Percentiles rank a stretch among this genome's conserved stretches.
These are phyloP conservation scores for Lentinula edodes DNA, from an alignment of 768 basidiomycete species.

Conservation along the genomic window DNA sequence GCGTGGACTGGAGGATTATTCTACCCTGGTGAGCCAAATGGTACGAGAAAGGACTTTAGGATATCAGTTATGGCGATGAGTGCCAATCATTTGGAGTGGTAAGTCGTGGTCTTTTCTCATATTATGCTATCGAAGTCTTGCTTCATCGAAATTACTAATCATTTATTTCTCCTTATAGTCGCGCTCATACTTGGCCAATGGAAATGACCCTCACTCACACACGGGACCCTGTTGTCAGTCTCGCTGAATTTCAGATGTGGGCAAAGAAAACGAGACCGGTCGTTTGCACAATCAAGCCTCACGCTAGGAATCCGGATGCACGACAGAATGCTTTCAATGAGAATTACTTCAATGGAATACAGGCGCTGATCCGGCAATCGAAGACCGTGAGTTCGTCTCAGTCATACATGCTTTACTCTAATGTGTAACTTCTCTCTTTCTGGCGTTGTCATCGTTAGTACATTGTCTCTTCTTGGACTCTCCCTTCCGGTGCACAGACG, in stretches of 20 bases:
- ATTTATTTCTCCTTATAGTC: not conserved
- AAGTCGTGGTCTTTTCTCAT: not conserved
- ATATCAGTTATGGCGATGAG: not conserved
- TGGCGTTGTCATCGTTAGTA: not conserved
- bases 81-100: not conserved
- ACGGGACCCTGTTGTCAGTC: not conserved
- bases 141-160: no score
- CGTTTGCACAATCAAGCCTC: conserved; percentile 2
- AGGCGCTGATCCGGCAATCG: not conserved
- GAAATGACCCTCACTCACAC: not conserved
- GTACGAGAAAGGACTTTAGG: not conserved
- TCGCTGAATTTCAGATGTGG: not conserved
- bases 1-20: conserved; percentile 1
- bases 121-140: no score
- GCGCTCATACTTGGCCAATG: not conserved
- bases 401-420: no score
- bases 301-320: not conserved
- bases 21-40: not conserved
- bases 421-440: not conserved
- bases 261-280: conserved; percentile 1
- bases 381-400: not conserved
- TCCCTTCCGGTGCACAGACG: not conserved
- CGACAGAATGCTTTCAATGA: not conserved
- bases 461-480: not conserved
- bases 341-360: not conserved